Evolutionary conservation across 2,329 filamentous ascomycete species (phyloP).

Genomic region (Colletotrichum orbiculare): DNA sequence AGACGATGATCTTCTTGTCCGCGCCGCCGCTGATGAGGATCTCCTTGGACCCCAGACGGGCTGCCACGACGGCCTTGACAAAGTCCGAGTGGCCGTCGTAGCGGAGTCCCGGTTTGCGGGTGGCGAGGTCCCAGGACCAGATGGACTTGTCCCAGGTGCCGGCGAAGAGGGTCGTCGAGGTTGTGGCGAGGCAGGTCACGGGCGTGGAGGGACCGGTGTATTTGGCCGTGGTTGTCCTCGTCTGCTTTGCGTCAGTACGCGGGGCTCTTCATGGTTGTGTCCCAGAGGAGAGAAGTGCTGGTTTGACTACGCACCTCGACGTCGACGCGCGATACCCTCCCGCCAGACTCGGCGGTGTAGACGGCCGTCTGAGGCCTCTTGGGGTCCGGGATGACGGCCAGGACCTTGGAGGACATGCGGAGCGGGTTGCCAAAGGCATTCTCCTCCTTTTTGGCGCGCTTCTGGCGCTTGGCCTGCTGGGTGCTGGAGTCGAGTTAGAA

Average conservation of each 20-base stretch:
- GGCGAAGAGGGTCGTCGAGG: conserved; percentile 78
- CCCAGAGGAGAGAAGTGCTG: not conserved
- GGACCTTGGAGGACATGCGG: conserved; percentile 84
- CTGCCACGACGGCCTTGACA: conserved; percentile 81
- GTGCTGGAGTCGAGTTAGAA: conserved; percentile 29
- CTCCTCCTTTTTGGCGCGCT: conserved; percentile 67
- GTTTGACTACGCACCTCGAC: conserved; percentile 70
- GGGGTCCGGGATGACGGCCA: conserved; percentile 78
- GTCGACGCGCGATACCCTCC: conserved; percentile 77
- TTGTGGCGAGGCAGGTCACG: conserved; percentile 76
- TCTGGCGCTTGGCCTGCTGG: conserved; percentile 31
- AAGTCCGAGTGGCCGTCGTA: conserved; percentile 89
- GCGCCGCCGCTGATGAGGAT: conserved; percentile 79
- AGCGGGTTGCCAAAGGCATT: conserved; percentile 89
- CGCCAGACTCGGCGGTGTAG: conserved; percentile 89
- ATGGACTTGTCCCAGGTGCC: conserved; percentile 95
- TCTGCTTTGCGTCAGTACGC: conserved; percentile 5
- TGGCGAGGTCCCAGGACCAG: conserved; percentile 82
- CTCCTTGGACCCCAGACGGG: conserved; percentile 69
- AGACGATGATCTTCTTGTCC: conserved; percentile 85
- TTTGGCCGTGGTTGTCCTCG: conserved; percentile 27
- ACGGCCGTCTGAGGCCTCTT: conserved; percentile 67
- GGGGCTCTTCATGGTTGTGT: not conserved
- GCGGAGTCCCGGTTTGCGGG: conserved; percentile 63
- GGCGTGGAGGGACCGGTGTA: conserved; percentile 84